Conservation (phyloP, 352 stramenopile species). For the Phytophthora quininea region DNA sequence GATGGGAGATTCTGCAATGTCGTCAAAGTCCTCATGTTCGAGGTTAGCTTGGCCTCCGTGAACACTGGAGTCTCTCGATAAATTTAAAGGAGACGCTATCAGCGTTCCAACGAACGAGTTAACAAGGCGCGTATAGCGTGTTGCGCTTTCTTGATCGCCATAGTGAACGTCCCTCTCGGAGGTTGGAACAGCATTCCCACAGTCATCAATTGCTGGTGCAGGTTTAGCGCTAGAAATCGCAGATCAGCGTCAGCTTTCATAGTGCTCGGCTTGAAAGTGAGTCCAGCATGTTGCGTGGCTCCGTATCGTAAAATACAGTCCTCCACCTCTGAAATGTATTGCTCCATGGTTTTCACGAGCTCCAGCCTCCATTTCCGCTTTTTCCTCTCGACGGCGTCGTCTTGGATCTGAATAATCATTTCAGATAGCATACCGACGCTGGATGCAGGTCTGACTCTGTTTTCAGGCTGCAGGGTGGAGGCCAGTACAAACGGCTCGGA, state of each 20-base stretch:
- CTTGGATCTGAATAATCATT: slow-evolving; percentile 89
- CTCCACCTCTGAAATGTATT: slow-evolving; percentile 84
- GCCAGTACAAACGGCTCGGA: slow-evolving; percentile 15
- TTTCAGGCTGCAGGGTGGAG: slow-evolving; percentile 18
- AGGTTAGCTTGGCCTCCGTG: slow-evolving; percentile 32
- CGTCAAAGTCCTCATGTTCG: slow-evolving; percentile 40
- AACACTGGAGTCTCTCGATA: slow-evolving; percentile 36
- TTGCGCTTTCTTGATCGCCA: slow-evolving; percentile 40
- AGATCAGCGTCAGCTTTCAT: slow-evolving; percentile 86
- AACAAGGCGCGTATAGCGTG: slow-evolving; percentile 56
- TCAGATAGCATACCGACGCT: slow-evolving; percentile 85
- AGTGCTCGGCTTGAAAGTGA: slow-evolving; percentile 88
- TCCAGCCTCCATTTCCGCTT: slow-evolving; percentile 82
- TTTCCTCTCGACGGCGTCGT: slow-evolving; percentile 78
- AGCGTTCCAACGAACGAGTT: slow-evolving; percentile 65
- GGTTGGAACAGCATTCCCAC: slow-evolving; percentile 73
- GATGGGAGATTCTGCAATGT: slow-evolving; percentile 2
- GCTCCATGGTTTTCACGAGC: slow-evolving; percentile 76
- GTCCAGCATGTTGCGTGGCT: slow-evolving; percentile 60
- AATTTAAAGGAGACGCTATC: slow-evolving; percentile 43
- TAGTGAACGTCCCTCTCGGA: slow-evolving; percentile 57
- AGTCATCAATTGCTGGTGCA: slow-evolving; percentile 86
- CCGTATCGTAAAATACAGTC: slow-evolving; percentile 79
- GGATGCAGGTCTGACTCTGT: slow-evolving; percentile 31
- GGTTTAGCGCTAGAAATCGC: slow-evolving; percentile 81